Percentiles rank a stretch among this genome's conserved stretches.
Conservation (phyloP, 2,329 filamentous ascomycete species). For the Hysterium pulicare region DNA sequence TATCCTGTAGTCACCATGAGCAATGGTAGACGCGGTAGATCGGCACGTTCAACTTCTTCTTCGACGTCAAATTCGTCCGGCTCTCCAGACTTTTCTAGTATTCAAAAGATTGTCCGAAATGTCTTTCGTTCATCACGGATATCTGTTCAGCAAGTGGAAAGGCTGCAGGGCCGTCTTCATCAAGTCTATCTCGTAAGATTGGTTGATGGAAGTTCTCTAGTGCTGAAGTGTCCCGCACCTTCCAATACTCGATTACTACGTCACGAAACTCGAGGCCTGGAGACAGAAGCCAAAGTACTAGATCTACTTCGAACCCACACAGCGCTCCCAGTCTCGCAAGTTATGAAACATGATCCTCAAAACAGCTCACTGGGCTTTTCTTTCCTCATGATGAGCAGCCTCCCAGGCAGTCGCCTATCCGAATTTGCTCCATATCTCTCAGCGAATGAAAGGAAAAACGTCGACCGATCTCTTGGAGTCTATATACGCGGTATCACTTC, state of each 20-base stretch:
- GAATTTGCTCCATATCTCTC: constrained; percentile 32
- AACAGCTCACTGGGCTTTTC: constrained; percentile 26
- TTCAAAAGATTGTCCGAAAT: constrained; percentile 30
- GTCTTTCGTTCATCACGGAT: constrained; percentile 31
- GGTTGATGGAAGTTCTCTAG: constrained; percentile 36
- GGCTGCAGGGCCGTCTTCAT: constrained; percentile 34
- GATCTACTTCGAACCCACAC: constrained; percentile 36
- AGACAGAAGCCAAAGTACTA: constrained; percentile 38
- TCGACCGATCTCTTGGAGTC: constrained; percentile 41
- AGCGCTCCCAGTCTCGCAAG: constrained; percentile 35
- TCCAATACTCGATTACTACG: constrained; percentile 39
- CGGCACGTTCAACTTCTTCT: constrained; percentile 23
- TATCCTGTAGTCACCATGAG: constrained; percentile 35
- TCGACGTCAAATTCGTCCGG: constrained; percentile 17
- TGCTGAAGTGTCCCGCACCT: constrained; percentile 42
- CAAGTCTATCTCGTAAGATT: constrained; percentile 43
- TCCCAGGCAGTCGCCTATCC: constrained; percentile 33
- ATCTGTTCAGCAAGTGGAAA: constrained; percentile 33
- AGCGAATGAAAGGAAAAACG: constrained; percentile 28
- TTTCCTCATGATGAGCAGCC: constrained; percentile 32
- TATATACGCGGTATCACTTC: constrained; percentile 43
- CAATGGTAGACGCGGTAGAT: constrained; percentile 24
- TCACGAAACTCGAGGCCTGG: constrained; percentile 41
- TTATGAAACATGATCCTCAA: constrained; percentile 38
- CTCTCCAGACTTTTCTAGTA: constrained; percentile 30